Base-by-base conservation (phyloP, 371 early-diverging fungal species). In the Mucor saturninus region DNA sequence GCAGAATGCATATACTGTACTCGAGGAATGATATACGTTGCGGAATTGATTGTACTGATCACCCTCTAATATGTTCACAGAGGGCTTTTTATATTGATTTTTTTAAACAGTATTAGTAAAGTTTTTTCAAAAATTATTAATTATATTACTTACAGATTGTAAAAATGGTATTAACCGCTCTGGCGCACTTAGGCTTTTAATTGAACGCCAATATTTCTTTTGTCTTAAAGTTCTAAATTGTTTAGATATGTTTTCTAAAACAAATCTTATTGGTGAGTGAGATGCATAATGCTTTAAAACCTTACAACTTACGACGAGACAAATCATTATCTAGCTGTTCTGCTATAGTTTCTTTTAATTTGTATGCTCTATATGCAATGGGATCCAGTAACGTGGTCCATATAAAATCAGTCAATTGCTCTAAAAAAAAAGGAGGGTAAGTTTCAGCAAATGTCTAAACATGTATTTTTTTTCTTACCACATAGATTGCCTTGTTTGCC, bases 151-250 rank as follows among this genome's bases (percentile, higher is more conserved):
- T 72, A 77, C 83, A 59, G 69, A 56, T 26, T 73, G 52, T 2
- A 80, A 67, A 59, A 79, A 81, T 4, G 87, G 83, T 10, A 86
- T 65, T 28, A 86, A 62, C 49, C 79, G 69, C 5, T 81, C 82
- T 6, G 74, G 73, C 30, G 78, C 64, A 29, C 74, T 65, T 9
- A 86, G 66, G 0, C 83, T 79, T 35, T 79, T 83, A 10, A 86
- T 66, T 0, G 84, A 75, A 15, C 75, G 75, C 87, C 87, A 86
- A 45, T 77, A 86, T 40, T 84, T 83, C 52, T 81, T 83, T 57
- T 86, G 79, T 51, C 83, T 64, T 15, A 77, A 57, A 8, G 75
- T 75, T 13, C 72, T 72, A 48, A 77, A 74, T 42, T 81, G 77
- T 15, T 65, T 72, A 11, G 72, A 21, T 8, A 67, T 62, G 48